phyloP scores from a whole-genome alignment of 2,329 filamentous ascomycete genomes.

The Gremmenia infestans region DNA sequence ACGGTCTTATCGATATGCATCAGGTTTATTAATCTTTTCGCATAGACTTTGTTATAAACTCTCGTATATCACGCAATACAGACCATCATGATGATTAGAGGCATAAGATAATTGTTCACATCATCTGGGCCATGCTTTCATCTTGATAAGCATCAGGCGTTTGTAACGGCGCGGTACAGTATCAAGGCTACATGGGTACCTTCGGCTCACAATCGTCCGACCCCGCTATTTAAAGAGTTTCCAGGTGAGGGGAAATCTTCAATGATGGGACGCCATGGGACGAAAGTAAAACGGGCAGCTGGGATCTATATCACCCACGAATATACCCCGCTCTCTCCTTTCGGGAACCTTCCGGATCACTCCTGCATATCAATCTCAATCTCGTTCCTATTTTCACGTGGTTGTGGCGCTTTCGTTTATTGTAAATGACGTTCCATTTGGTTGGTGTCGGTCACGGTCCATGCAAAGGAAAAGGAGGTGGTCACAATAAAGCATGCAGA shows the following conservation, averaged over 20 bases:
- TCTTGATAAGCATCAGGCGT: neutral
- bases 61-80: neutral
- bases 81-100: neutral
- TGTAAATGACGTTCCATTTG: neutral
- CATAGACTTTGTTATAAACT: no score
- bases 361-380: neutral
- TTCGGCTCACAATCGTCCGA: neutral
- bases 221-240: neutral
- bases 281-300: neutral
- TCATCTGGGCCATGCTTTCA: neutral
- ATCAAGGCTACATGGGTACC: neutral
- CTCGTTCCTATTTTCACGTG: neutral
- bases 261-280: neutral
- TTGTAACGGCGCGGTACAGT: neutral
- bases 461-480: slow-evolving; percentile 1
- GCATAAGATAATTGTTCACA: neutral
- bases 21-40: no score
- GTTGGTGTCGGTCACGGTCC: neutral
- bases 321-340: neutral
- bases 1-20: neutral
- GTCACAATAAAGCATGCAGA: slow-evolving; percentile 1
- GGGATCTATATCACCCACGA: neutral
- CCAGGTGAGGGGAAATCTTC: neutral
- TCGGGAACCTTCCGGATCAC: neutral
- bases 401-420: neutral